A percentile compares a stretch with the other conserved stretches of the same genome.
Conservation (phyloP, 208 protist species). For the Leishmania martiniquensis region DNA sequence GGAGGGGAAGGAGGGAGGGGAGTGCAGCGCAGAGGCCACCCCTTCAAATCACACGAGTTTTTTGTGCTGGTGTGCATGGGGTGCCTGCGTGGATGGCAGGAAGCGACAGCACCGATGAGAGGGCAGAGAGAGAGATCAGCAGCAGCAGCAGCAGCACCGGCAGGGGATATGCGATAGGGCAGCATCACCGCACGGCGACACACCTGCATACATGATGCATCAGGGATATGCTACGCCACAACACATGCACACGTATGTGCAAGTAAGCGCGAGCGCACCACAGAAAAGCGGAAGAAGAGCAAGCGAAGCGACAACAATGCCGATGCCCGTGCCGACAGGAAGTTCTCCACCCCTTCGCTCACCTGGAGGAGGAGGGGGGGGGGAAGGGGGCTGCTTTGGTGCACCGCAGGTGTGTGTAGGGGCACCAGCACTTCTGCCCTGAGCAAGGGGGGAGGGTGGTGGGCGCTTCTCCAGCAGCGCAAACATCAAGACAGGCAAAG, state of each 20-base stretch:
- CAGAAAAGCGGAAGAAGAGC: too few species aligned
- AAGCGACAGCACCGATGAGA: background rate
- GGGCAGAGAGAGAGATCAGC: background rate
- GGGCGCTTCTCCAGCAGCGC: background rate
- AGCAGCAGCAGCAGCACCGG: background rate
- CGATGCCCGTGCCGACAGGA: background rate
- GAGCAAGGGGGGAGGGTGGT: background rate
- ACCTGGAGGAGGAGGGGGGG: background rate
- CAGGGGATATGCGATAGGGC: background rate
- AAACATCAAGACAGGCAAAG: slow-evolving; percentile 8
- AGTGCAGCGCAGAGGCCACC: background rate
- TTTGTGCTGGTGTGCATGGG: background rate
- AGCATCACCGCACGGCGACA: background rate
- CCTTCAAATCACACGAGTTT: background rate
- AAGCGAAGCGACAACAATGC: too few species aligned
- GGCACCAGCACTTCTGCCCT: background rate
- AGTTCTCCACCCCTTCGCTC: background rate
- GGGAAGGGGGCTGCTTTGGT: slow-evolving; percentile 4
- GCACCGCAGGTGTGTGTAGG: background rate
- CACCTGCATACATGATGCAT: too few species aligned
- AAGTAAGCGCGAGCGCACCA: too few species aligned
- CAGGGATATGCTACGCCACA: too few species aligned
- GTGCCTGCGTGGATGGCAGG: background rate
- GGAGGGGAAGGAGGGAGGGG: background rate
- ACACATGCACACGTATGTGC: too few species aligned